Evolutionary conservation across 106 monocot species (phyloP).

Genomic region (Dactylorhiza incarnata): DNA sequence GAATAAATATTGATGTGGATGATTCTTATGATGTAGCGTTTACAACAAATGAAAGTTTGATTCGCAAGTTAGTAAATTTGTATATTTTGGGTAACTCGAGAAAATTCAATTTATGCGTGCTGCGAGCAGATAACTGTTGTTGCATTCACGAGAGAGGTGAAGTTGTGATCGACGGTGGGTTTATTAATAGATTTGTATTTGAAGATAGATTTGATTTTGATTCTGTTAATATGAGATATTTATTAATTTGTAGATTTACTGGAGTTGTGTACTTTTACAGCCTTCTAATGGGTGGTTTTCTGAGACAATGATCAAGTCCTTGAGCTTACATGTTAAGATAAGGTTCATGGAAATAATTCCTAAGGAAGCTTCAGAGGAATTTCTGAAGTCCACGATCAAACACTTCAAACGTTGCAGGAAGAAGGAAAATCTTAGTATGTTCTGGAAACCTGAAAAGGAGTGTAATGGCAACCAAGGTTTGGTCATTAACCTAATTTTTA

Average conservation of each 20-base stretch:
- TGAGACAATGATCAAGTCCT: slow-evolving; percentile 16
- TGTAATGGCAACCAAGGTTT: slow-evolving; percentile 19
- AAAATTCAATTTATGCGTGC: too few species aligned
- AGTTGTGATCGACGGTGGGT: too few species aligned
- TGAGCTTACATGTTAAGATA: slow-evolving; percentile 40
- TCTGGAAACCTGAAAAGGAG: slow-evolving; percentile 16
- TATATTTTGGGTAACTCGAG: too few species aligned
- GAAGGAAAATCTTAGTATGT: slow-evolving; percentile 28
- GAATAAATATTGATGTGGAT: too few species aligned
- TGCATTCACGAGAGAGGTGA: too few species aligned
- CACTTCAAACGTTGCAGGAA: slow-evolving; percentile 48
- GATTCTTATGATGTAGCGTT: too few species aligned
- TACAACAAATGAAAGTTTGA: too few species aligned
- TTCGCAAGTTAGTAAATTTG: too few species aligned
- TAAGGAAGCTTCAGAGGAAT: slow-evolving; percentile 14
- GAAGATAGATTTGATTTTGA: not conserved
- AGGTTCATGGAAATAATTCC: slow-evolving; percentile 48
- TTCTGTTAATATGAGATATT: not conserved
- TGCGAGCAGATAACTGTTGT: too few species aligned
- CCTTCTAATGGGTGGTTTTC: slow-evolving; percentile 59
- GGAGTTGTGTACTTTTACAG: slow-evolving; percentile 14
- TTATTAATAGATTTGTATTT: not conserved
- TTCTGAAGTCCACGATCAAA: slow-evolving; percentile 20
- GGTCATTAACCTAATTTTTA: not conserved
- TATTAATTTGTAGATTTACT: not conserved